A percentile compares a stretch with the other conserved stretches of the same genome.
phyloP scores from a whole-genome alignment of 305 asterid species.

The Vinca major region DNA sequence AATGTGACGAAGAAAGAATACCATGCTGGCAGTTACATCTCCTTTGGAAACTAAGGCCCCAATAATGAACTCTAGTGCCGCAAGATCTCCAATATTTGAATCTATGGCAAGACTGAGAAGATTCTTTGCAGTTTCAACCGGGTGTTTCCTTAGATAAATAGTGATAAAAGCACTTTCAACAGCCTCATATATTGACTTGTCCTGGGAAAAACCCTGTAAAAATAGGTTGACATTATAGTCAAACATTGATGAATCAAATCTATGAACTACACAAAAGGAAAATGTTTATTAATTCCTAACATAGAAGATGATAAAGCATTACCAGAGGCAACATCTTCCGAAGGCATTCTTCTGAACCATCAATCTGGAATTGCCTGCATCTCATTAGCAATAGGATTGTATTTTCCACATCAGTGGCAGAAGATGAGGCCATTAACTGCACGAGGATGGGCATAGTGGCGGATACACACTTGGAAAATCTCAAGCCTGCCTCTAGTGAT shows the following conservation, averaged over 20 bases:
- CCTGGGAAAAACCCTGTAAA: constrained; percentile 83
- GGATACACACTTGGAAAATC: constrained; percentile 73
- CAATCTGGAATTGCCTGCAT: constrained; percentile 88
- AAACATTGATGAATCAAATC: background rate
- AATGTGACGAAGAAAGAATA: constrained; percentile 24
- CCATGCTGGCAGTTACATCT: constrained; percentile 64
- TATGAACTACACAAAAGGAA: background rate
- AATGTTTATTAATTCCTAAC: background rate
- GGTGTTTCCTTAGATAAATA: constrained; percentile 60
- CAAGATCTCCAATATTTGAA: constrained; percentile 93
- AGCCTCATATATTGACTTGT: constrained; percentile 83
- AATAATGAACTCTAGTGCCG: constrained; percentile 72
- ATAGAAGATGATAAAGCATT: constrained; percentile 29
- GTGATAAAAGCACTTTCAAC: constrained; percentile 91
- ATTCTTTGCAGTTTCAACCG: constrained; percentile 79
- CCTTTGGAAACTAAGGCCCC: constrained; percentile 86
- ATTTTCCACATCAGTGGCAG: constrained; percentile 84
- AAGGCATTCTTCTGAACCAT: constrained; percentile 84
- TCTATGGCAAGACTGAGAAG: constrained; percentile 76
- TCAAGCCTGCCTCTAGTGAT: constrained; percentile 84
- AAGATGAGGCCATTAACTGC: constrained; percentile 94
- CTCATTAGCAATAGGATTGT: constrained; percentile 92
- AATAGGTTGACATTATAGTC: background rate
- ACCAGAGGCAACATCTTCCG: constrained; percentile 98
- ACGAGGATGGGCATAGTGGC: constrained; percentile 76